Percentiles rank a stretch among this genome's conserved stretches.
phyloP scores from a whole-genome alignment of 2,329 filamentous ascomycete species.

The Ceratocystis albifundus region DNA sequence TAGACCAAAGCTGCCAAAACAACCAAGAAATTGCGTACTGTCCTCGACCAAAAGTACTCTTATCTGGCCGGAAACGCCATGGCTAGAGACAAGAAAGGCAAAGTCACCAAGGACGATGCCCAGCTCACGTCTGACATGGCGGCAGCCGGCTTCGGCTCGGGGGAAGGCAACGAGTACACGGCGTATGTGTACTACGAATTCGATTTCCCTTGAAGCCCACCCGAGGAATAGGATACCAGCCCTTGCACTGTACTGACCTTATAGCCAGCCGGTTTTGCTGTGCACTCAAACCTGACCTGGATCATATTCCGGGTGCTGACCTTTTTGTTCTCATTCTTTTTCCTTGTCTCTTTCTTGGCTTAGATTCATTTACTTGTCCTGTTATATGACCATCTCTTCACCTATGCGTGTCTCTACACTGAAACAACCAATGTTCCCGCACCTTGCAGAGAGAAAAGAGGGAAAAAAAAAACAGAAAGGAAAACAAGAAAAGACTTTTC shows the following conservation, averaged over 20 bases:
- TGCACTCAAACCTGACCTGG: neutral
- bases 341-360: neutral
- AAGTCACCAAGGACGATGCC: slow-evolving; percentile 80
- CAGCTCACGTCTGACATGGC: slow-evolving; percentile 72
- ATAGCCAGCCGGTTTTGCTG: neutral
- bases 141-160: slow-evolving; percentile 53
- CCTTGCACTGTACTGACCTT: neutral
- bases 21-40: slow-evolving; percentile 64
- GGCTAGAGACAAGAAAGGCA: slow-evolving; percentile 83
- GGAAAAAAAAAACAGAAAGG: neutral
- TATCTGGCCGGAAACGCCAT: slow-evolving; percentile 94
- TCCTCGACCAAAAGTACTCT: slow-evolving; percentile 72
- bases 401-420: neutral
- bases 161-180: slow-evolving; percentile 74
- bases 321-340: neutral
- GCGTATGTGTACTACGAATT: slow-evolving; percentile 97
- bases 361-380: slow-evolving; percentile 3
- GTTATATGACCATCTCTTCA: neutral
- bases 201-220: slow-evolving; percentile 46
- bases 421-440: neutral
- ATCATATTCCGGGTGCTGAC: neutral
- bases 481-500: neutral
- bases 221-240: neutral
- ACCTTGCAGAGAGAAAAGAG: neutral
- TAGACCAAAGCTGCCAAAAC: slow-evolving; percentile 51